A percentile compares a stretch with the other conserved stretches of the same genome.
Evolutionary conservation across 2,329 filamentous ascomycete species (phyloP).

Genomic region (Apiospora pterosperma): DNA sequence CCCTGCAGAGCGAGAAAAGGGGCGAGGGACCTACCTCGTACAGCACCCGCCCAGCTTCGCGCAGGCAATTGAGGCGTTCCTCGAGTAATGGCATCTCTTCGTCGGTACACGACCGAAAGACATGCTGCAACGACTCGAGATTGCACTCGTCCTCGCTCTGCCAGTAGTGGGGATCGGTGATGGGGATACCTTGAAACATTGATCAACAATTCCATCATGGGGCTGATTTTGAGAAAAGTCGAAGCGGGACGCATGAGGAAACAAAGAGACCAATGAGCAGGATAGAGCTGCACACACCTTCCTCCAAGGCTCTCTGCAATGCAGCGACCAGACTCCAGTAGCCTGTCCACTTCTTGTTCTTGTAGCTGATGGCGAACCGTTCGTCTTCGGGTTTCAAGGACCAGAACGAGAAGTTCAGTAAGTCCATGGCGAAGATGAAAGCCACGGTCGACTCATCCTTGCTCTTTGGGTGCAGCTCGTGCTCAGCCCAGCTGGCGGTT

Average conservation of each 20-base stretch:
- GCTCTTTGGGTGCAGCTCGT: slow-evolving; percentile 83
- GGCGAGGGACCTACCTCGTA: slow-evolving; percentile 56
- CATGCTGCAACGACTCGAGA: slow-evolving; percentile 66
- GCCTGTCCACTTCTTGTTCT: slow-evolving; percentile 79
- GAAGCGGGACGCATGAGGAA: slow-evolving; percentile 9
- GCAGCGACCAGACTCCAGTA: slow-evolving; percentile 93
- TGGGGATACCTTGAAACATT: slow-evolving; percentile 66
- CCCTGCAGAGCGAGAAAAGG: not conserved
- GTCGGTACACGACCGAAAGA: slow-evolving; percentile 83
- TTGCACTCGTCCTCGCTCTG: slow-evolving; percentile 71
- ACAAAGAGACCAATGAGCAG: not conserved
- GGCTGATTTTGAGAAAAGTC: slow-evolving; percentile 10
- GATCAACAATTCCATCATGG: slow-evolving; percentile 1
- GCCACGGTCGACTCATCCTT: slow-evolving; percentile 78
- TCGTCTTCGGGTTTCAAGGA: slow-evolving; percentile 67
- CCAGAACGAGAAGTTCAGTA: slow-evolving; percentile 98
- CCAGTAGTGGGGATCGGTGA: slow-evolving; percentile 89
- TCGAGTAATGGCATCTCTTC: slow-evolving; percentile 84
- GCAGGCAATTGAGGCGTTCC: slow-evolving; percentile 73
- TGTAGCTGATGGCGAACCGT: slow-evolving; percentile 80
- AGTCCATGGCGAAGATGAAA: slow-evolving; percentile 96
- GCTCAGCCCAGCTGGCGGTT: slow-evolving; percentile 79
- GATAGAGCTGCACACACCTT: slow-evolving; percentile 53
- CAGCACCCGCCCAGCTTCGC: slow-evolving; percentile 79
- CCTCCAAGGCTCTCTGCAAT: slow-evolving; percentile 82